Evolutionary conservation across 1,284 basidiomycete genomes (phyloP), one percentile per base, ranked within the genome.

Genomic region (Amylostereum areolatum): DNA sequence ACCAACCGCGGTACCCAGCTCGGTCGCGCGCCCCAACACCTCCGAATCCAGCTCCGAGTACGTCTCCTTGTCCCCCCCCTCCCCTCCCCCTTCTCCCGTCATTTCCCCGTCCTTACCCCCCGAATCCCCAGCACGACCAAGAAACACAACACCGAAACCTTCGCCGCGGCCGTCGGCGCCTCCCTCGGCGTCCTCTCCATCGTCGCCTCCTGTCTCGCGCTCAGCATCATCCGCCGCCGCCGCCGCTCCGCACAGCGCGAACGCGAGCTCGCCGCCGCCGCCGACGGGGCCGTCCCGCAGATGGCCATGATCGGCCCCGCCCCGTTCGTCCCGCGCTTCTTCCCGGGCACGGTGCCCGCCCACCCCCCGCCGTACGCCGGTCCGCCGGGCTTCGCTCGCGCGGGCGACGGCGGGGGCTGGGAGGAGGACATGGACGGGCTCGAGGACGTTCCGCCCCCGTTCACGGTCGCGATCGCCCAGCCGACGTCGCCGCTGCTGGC

Each of bases 271-370:
- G 40, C 44, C 35, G 41, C 27, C n/a, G 37, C 41, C 6, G 12
- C 24, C 18, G 30, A 28, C 41, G n/a, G 41, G 25, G 25, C 24
- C 66, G 63, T 65, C 50, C 70, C 72, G 53, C 62, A 58, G 42
- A 72, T 72, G 68, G 41, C 33, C 41, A 28, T 28, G 30, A 28
- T 27, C n/a, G 73, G 73, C 5, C 73, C 75, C 33, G 63, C 64
- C 9, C 68, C 72, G 11, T 80, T 80, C 60, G 63, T 77, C 27
- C 77, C 77, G 56, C 70, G 75, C 55, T 80, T 72, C 60, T 79
- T 79, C 70, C 76, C 75, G 39, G 74, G 73, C 9, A 74, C 72
- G 0, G 59, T 69, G 34, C 62, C 70, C 35, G 65, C 68, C 31
- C 55, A 67, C 12, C 68, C 71, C 4, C 73, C 73, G n/a, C 71